These are phyloP conservation scores for Persicaria maculosa DNA, from an alignment of 148 eudicot genomes.

Conservation along the genomic window DNA sequence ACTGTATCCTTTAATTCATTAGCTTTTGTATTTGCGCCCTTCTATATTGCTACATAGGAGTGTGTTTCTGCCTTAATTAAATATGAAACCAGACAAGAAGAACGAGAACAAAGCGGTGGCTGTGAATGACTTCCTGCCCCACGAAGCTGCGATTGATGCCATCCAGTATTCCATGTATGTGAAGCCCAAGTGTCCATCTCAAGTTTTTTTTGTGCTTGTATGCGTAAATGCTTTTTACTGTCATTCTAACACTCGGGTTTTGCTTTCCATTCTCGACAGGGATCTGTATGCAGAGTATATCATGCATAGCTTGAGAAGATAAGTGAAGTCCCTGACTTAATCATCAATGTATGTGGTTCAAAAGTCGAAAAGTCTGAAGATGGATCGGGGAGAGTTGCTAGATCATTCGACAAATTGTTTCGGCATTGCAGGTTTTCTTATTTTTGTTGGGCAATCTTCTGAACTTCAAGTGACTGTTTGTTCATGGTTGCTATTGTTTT, in stretches of 20 bases:
- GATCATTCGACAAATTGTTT: background rate
- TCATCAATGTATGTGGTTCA: background rate
- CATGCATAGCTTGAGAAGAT: slow-evolving; percentile 14
- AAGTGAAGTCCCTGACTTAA: background rate
- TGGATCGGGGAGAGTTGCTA: background rate
- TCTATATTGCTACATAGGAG: background rate
- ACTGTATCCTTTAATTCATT: slow-evolving; percentile 31
- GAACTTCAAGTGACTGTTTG: background rate
- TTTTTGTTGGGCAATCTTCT: background rate
- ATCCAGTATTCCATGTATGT: slow-evolving; percentile 13
- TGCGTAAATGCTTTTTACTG: background rate
- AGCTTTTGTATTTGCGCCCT: background rate
- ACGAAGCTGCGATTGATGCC: slow-evolving; percentile 4
- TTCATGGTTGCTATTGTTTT: background rate
- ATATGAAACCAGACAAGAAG: slow-evolving; percentile 7
- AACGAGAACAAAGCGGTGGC: slow-evolving; percentile 15
- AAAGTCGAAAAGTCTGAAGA: background rate
- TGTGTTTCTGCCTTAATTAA: background rate
- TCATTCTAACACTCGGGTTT: background rate
- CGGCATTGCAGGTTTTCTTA: background rate
- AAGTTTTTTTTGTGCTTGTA: background rate
- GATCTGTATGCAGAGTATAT: slow-evolving; percentile 16
- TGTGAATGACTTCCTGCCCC: slow-evolving; percentile 5
- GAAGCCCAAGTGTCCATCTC: background rate
- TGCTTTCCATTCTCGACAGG: background rate